Evolutionary conservation across 441 rosid genomes (phyloP).

Genomic region (Dalechampia spathulata): DNA sequence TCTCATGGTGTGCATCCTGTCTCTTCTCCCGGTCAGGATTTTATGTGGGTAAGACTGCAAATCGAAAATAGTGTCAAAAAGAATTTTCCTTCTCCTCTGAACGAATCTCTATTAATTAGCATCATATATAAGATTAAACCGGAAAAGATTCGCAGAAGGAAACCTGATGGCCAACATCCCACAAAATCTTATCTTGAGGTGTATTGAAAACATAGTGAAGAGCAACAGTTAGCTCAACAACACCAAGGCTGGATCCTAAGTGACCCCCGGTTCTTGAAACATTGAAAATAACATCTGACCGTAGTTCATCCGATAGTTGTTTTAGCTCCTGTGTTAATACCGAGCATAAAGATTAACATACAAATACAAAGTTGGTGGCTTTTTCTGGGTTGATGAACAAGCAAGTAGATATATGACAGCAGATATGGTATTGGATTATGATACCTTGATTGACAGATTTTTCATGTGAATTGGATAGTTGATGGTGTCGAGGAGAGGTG

Average conservation of each 20-base stretch:
- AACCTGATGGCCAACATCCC: constrained; percentile 99
- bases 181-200: constrained; percentile 76
- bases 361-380: no score
- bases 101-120: no score
- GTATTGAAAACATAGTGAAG: constrained; percentile 84
- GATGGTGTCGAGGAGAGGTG: constrained; percentile 85
- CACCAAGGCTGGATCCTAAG: constrained; percentile 93
- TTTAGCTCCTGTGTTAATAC: constrained; percentile 81
- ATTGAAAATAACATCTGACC: constrained; percentile 80
- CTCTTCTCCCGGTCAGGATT: constrained; percentile 90
- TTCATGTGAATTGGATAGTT: constrained; percentile 95
- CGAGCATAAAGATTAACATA: no score
- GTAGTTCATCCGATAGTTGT: constrained; percentile 78
- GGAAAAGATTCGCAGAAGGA: not conserved
- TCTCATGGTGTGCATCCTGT: constrained; percentile 76
- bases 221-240: constrained; percentile 91
- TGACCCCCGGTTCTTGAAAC: constrained; percentile 95
- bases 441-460: constrained; percentile 81
- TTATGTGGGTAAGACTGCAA: constrained; percentile 84
- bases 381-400: no score
- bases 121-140: no score
- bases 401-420: no score
- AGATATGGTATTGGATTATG: no score
- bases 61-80: no score
- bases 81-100: no score